Conservation (phyloP, 306 rosid genomes). For the Vigna hirtella region DNA sequence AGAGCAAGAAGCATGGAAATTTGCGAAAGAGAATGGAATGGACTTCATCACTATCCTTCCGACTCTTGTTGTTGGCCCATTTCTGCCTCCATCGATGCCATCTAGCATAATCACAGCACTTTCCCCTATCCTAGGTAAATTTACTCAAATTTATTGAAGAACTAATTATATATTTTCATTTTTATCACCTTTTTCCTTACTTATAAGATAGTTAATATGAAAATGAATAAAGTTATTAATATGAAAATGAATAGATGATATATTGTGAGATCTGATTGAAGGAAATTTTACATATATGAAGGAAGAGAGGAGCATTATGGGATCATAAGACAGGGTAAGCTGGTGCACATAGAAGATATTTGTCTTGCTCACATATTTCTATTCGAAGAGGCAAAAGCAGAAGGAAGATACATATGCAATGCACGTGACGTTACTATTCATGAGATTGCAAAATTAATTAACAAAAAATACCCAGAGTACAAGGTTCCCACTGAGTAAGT, state of each 20-base stretch:
- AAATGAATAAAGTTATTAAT: no score
- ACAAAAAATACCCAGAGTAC: conserved; percentile 65
- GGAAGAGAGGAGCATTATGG: conserved; percentile 66
- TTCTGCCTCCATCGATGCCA: conserved; percentile 62
- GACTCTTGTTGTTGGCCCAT: conserved; percentile 68
- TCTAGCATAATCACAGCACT: conserved; percentile 68
- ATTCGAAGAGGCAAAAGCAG: conserved; percentile 57
- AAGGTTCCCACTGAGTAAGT: conserved; percentile 67
- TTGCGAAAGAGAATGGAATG: conserved; percentile 57
- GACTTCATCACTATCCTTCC: conserved; percentile 67
- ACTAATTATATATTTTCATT: no score
- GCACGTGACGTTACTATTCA: conserved; percentile 65
- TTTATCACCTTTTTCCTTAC: no score
- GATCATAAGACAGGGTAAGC: conserved; percentile 69
- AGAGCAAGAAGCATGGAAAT: conserved; percentile 77
- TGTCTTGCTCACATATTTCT: conserved; percentile 68
- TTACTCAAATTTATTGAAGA: not conserved
- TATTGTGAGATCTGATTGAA: no score
- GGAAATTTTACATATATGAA: not conserved
- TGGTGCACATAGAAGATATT: conserved; percentile 73
- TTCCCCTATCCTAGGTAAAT: conserved; percentile 53
- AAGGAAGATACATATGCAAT: conserved; percentile 69
- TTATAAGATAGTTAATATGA: no score
- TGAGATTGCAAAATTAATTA: conserved; percentile 61
- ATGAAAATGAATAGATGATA: no score